Evolutionary conservation across 83 land plant genomes (phyloP), one percentile per base, ranked within the genome.

Genomic region (Larix sibirica): DNA sequence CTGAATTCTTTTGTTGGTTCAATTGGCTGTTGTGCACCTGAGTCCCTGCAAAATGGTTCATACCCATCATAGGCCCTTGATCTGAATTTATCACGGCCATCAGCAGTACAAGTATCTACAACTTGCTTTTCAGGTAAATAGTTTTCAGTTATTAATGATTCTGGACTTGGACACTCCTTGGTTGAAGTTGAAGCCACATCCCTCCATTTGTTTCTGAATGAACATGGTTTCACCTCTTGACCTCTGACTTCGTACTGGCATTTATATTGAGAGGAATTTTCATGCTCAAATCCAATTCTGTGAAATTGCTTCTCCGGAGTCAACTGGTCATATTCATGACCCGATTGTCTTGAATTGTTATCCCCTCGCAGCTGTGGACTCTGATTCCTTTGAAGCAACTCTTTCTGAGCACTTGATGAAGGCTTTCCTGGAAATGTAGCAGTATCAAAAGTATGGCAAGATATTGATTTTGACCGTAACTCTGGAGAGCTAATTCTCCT

Each of bases 131-230:
- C 77, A 73, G 56, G 44, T 42, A 42, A 42, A 42, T 3, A 73
- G 77, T 73, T 73, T 42, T 42, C 54, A 73, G 42, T 24, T 73
- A 73, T 42, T 42, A 50, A 73, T 73, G 77, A 50, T 56, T 73
- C 77, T 73, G 23, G 12, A 8, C 54, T 73, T 73, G 8, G 56
- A 50, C 77, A 73, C 56, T 73, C 77, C 16, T 73, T 73, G 24
- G 38, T 23, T 42, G 26, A 42, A 42, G 54, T 42, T 44, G 56
- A 73, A 2, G 26, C 24, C n/a, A 42, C 56, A 73, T 73, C 26
- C 56, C 77, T 24, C 54, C 24, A 73, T 2, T 42, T 73, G 56
- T 73, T 73, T 73, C 77, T 73, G 26, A 42, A 42, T 20, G 77
- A 20, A 33, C 26, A 20, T 42, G 8, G 4, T 73, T 42, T 44